Conservation (phyloP, 306 rosid genomes). For the Dalbergia cochinchinensis region DNA sequence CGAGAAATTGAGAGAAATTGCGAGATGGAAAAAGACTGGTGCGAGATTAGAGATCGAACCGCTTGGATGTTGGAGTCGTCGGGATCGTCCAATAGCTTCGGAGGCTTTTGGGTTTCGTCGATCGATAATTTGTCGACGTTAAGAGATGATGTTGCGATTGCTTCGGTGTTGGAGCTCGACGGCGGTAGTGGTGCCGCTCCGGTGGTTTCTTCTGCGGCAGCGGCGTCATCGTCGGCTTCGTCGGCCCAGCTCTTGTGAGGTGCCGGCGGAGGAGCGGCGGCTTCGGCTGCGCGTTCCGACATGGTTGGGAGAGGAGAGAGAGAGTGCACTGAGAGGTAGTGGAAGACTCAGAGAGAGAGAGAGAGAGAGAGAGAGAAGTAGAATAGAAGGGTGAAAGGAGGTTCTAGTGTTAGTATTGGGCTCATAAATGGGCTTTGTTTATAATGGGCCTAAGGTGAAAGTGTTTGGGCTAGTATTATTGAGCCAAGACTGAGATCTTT, state of each 20-base stretch:
- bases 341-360: not conserved
- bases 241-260: conserved; percentile 66
- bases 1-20: not conserved
- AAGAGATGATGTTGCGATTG: conserved; percentile 38
- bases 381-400: too few relatives aligned
- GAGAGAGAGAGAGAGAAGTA: not conserved
- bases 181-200: not conserved
- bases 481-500: too few relatives aligned
- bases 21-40: not conserved
- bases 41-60: conserved; percentile 41
- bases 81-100: conserved; percentile 75
- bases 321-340: not conserved
- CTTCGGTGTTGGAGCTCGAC: conserved; percentile 33
- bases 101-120: conserved; percentile 50
- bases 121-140: conserved; percentile 57
- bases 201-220: conserved; percentile 42
- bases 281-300: conserved; percentile 23
- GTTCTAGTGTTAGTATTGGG: too few relatives aligned
- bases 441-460: too few relatives aligned
- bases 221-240: conserved; percentile 66
- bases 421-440: too few relatives aligned
- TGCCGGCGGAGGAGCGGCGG: conserved; percentile 26
- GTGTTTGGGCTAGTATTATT: too few relatives aligned
- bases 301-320: conserved; percentile 4
- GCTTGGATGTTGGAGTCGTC: conserved; percentile 78